Conservation (phyloP, 2,329 filamentous ascomycete species). For the Neurospora sp. region DNA sequence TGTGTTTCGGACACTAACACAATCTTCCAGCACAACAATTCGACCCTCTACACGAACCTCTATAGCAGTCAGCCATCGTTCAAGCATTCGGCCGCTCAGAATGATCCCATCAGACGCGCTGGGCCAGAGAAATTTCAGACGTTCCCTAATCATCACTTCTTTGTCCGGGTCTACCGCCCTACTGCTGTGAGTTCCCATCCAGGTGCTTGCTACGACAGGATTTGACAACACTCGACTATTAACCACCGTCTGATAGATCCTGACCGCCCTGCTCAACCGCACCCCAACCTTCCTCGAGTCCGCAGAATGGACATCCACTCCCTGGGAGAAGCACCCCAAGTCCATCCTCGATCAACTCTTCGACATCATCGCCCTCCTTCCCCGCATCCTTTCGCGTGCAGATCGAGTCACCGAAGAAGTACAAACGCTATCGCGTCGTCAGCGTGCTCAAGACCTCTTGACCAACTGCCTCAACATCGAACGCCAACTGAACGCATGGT, state of each 20-base stretch:
- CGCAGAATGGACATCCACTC: slow-evolving; percentile 40
- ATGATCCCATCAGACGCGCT: slow-evolving; percentile 27
- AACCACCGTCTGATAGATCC: slow-evolving; percentile 25
- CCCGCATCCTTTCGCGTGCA: slow-evolving; percentile 34
- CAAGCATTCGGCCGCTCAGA: slow-evolving; percentile 26
- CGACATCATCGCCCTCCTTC: slow-evolving; percentile 38
- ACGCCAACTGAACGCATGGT: slow-evolving; percentile 38
- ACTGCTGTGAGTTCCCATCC: slow-evolving; percentile 32
- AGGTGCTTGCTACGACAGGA: background rate
- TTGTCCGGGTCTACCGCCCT: slow-evolving; percentile 43
- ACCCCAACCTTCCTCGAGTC: slow-evolving; percentile 40
- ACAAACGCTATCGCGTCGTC: slow-evolving; percentile 30
- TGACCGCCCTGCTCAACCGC: slow-evolving; percentile 38
- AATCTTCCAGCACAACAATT: slow-evolving; percentile 33
- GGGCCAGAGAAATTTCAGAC: slow-evolving; percentile 37
- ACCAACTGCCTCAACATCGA: slow-evolving; percentile 38
- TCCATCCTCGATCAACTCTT: slow-evolving; percentile 40
- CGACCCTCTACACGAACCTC: slow-evolving; percentile 22
- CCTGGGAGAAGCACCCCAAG: slow-evolving; percentile 43
- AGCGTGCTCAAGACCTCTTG: slow-evolving; percentile 38
- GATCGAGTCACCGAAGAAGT: slow-evolving; percentile 29
- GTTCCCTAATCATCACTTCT: slow-evolving; percentile 49
- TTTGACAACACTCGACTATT: background rate
- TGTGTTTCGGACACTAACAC: slow-evolving; percentile 2
- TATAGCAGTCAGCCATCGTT: slow-evolving; percentile 26